A percentile compares a stretch with the other conserved stretches of the same genome.
Conservation (phyloP, 2,329 filamentous ascomycete genomes). For the Hypoxylon sp. region DNA sequence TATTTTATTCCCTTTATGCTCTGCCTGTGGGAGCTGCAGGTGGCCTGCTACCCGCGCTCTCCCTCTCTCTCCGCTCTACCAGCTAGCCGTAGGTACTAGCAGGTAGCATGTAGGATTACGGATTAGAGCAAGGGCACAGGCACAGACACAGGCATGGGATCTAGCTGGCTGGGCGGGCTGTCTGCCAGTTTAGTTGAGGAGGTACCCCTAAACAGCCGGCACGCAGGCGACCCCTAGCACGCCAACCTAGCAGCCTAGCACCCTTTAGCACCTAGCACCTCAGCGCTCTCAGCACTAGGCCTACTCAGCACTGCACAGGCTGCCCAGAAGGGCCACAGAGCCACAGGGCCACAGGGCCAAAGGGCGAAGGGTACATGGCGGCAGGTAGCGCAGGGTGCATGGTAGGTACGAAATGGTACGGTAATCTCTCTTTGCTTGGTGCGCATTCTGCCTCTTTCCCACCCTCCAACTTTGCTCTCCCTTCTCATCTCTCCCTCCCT, state of each 20-base stretch:
- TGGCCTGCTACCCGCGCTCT: constrained; percentile 33
- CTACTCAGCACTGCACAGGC: background rate
- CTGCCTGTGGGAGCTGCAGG: constrained; percentile 33
- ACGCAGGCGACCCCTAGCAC: no score
- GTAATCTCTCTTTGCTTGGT: constrained; percentile 42
- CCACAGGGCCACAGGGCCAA: constrained; percentile 2
- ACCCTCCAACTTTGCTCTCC: constrained; percentile 30
- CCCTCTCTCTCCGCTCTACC: constrained; percentile 18
- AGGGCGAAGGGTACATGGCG: constrained; percentile 16
- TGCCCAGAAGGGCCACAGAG: no score
- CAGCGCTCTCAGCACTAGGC: constrained; percentile 1
- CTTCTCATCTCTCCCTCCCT: constrained; percentile 29
- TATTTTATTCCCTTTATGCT: no score
- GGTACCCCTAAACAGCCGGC: no score
- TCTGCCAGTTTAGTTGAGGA: no score
- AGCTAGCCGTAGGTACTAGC: background rate
- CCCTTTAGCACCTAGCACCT: constrained; percentile 6
- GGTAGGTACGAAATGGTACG: constrained; percentile 4
- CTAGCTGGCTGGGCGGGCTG: no score
- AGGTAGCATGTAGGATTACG: no score
- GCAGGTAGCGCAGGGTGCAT: background rate
- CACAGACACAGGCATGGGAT: no score
- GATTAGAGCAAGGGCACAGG: constrained; percentile 12
- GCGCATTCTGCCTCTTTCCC: constrained; percentile 38
- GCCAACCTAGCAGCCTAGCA: background rate